A percentile compares a stretch with the other conserved stretches of the same genome.
phyloP scores from a whole-genome alignment of 73 alveolate genomes.

The Paramecium biaurelia region DNA sequence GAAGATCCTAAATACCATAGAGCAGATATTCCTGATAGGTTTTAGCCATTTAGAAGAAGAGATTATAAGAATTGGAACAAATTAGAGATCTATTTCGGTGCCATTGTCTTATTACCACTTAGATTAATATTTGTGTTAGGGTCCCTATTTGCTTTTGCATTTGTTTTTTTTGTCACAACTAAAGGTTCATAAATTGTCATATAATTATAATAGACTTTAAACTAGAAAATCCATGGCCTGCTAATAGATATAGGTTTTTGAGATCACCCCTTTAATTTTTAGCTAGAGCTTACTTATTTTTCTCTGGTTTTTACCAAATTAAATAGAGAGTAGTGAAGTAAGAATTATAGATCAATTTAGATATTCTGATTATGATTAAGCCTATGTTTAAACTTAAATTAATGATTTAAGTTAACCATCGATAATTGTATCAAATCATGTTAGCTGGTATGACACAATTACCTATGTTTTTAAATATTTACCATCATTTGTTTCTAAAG shows the following conservation, averaged over 20 bases:
- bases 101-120: slow-evolving; percentile 44
- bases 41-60: slow-evolving; percentile 42
- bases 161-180: slow-evolving; percentile 4
- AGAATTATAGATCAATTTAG: not conserved
- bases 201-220: slow-evolving; percentile 6
- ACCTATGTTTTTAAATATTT: slow-evolving; percentile 32
- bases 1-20: not conserved
- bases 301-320: slow-evolving; percentile 43
- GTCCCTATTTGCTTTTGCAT: not conserved
- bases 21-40: not conserved
- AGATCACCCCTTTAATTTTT: not conserved
- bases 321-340: slow-evolving; percentile 33
- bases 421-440: slow-evolving; percentile 59
- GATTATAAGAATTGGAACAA: slow-evolving; percentile 47
- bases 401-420: slow-evolving; percentile 16
- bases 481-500: slow-evolving; percentile 64
- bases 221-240: slow-evolving; percentile 47
- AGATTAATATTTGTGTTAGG: not conserved
- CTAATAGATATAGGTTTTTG: not conserved
- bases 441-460: slow-evolving; percentile 61
- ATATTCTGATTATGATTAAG: slow-evolving; percentile 51
- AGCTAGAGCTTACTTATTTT: slow-evolving; percentile 47
- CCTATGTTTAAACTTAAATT: slow-evolving; percentile 8
- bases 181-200: slow-evolving; percentile 40
- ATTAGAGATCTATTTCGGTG: slow-evolving; percentile 58